phyloP scores from a whole-genome alignment of 2,329 filamentous ascomycete genomes.

The Aspergillus ustus region DNA sequence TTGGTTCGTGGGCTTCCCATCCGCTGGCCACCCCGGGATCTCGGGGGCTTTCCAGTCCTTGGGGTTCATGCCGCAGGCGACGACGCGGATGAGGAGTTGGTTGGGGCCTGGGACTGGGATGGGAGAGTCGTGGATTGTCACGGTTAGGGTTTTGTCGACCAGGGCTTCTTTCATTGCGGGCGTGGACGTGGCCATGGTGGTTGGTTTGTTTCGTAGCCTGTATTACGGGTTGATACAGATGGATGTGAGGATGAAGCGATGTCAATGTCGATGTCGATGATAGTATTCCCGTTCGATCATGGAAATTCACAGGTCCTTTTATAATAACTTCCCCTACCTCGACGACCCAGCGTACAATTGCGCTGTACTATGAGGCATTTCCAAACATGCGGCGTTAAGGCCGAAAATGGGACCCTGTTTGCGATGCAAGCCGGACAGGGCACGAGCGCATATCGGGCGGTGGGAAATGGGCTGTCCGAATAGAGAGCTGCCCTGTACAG shows the following conservation, averaged over 20 bases:
- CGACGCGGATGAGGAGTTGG: slow-evolving; percentile 43
- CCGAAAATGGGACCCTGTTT: not conserved
- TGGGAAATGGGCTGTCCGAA: not conserved
- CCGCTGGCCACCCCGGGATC: not conserved
- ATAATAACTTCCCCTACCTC: no score
- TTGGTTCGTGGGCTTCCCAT: slow-evolving; percentile 38
- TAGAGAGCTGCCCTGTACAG: not conserved
- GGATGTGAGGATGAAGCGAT: not conserved
- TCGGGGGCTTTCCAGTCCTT: slow-evolving; percentile 50
- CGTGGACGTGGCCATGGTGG: not conserved
- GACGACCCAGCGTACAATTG: no score
- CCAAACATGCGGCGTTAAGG: not conserved
- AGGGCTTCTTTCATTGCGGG: slow-evolving; percentile 10
- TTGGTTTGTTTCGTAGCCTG: not conserved
- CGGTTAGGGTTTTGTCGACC: not conserved
- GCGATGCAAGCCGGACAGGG: not conserved
- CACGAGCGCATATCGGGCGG: accelerated
- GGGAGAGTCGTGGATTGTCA: slow-evolving; percentile 15
- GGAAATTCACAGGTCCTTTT: no score
- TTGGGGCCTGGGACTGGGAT: slow-evolving; percentile 43
- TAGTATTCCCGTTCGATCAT: no score
- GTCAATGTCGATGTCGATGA: not conserved
- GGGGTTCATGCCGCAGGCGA: slow-evolving; percentile 46
- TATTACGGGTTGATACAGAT: no score
- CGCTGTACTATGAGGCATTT: not conserved